Evolutionary conservation across 75 land plant species (phyloP).

Genomic region (Sequoiadendron giganteum): DNA sequence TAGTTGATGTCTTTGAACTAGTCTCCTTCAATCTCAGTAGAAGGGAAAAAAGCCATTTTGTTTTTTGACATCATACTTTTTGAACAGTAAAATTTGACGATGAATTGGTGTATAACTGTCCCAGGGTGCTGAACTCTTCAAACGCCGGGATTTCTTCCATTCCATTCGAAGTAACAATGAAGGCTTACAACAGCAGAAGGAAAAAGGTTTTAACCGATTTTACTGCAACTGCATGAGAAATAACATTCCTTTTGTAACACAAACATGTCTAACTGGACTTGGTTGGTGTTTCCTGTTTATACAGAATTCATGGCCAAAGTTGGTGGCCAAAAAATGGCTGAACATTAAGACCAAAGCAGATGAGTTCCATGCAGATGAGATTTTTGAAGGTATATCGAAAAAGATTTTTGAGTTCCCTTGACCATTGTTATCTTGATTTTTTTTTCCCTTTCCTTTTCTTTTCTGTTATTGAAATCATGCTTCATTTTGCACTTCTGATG

Average conservation of each 20-base stretch:
- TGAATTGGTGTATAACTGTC: neutral
- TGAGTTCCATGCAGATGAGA: constrained; percentile 37
- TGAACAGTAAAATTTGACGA: neutral
- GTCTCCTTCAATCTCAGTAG: neutral
- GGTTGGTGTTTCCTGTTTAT: neutral
- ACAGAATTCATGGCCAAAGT: constrained; percentile 44
- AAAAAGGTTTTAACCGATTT: neutral
- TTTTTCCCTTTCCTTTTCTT: neutral
- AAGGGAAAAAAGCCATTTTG: neutral
- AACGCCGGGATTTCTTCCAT: neutral
- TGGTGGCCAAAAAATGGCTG: constrained; percentile 53
- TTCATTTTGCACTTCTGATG: neutral
- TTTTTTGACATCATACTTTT: neutral
- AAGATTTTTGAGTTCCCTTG: no score
- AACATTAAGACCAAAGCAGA: constrained; percentile 30
- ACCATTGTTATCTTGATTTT: neutral
- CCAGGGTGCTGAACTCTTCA: neutral
- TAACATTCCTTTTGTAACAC: neutral
- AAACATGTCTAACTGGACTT: neutral
- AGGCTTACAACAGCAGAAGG: neutral
- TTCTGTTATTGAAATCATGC: neutral
- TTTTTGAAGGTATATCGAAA: constrained; percentile 4
- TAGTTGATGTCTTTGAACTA: neutral
- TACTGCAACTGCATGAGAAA: neutral
- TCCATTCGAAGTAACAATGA: neutral